These are phyloP conservation scores for Suillus cothurnatus DNA, from an alignment of 768 basidiomycete genomes.

Conservation along the genomic window DNA sequence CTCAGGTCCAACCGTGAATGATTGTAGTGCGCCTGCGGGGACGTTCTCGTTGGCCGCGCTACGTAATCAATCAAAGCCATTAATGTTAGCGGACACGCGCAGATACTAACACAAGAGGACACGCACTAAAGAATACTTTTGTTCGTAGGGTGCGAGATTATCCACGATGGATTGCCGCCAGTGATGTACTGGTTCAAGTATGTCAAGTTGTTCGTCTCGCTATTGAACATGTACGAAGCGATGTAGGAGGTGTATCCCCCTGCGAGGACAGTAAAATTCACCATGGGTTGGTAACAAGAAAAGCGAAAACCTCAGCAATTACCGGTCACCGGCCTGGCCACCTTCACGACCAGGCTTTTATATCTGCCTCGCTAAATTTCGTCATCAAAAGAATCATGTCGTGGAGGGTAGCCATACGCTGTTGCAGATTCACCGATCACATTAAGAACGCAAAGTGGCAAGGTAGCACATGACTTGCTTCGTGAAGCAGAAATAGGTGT, in stretches of 20 bases:
- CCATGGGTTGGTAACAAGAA: slow-evolving; percentile 43
- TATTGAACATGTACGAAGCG: slow-evolving; percentile 63
- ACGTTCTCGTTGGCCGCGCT: slow-evolving; percentile 64
- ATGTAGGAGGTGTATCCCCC: slow-evolving; percentile 65
- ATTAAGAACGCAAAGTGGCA: neutral
- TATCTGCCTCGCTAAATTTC: no score
- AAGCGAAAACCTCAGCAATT: neutral
- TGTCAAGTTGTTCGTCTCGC: slow-evolving; percentile 47
- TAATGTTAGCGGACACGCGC: neutral
- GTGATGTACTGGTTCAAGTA: slow-evolving; percentile 46
- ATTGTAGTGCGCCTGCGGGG: slow-evolving; percentile 48
- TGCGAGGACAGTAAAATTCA: slow-evolving; percentile 67
- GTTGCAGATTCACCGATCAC: neutral
- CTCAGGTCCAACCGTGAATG: slow-evolving; percentile 50
- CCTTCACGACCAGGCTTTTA: neutral
- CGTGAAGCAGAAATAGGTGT: neutral
- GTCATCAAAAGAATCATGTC: neutral
- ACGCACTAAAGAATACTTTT: slow-evolving; percentile 63
- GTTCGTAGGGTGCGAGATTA: slow-evolving; percentile 57
- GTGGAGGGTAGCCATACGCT: neutral
- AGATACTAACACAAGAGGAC: neutral
- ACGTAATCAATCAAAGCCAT: neutral
- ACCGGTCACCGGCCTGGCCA: neutral
- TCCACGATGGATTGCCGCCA: slow-evolving; percentile 60
- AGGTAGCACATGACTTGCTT: slow-evolving; percentile 6